Evolutionary conservation across 2,329 filamentous ascomycete genomes (phyloP).

Genomic region (Huntiella abstrusa): DNA sequence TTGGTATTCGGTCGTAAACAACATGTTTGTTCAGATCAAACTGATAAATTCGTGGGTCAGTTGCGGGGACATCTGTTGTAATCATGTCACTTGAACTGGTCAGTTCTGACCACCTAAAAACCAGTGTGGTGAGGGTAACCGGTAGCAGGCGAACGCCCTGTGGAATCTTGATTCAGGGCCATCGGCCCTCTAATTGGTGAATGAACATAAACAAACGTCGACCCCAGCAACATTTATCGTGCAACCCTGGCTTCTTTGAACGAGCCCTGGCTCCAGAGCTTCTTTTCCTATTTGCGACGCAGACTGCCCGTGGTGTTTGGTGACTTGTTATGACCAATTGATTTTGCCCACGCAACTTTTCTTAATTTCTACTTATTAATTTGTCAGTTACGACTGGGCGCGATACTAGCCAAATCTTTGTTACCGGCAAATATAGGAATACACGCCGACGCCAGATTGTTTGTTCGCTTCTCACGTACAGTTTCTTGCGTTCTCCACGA

Average conservation of each 20-base stretch:
- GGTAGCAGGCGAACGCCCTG: too few relatives aligned
- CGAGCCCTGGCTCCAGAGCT: not conserved
- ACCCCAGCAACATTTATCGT: not conserved
- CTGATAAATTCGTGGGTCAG: not conserved
- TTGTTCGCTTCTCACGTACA: not conserved
- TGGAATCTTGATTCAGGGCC: too few relatives aligned
- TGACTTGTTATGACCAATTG: not conserved
- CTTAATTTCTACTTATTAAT: not conserved
- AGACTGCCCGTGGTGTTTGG: not conserved
- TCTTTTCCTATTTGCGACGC: not conserved
- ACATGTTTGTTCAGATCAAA: not conserved
- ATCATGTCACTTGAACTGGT: too few relatives aligned
- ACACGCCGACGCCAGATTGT: not conserved
- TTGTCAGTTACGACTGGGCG: not conserved
- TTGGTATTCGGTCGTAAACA: not conserved
- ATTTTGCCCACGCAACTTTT: not conserved
- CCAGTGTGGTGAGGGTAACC: too few relatives aligned
- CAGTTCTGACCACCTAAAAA: too few relatives aligned
- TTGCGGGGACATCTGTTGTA: not conserved
- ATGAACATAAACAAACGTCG: not conserved
- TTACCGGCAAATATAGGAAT: not conserved
- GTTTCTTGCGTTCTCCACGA: not conserved
- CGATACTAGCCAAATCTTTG: not conserved
- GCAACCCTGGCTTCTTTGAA: constrained; percentile 2
- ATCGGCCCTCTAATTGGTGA: too few relatives aligned